These are phyloP conservation scores for Babesia divergens DNA, from an alignment of 169 alveolate species.

Conservation along the genomic window DNA sequence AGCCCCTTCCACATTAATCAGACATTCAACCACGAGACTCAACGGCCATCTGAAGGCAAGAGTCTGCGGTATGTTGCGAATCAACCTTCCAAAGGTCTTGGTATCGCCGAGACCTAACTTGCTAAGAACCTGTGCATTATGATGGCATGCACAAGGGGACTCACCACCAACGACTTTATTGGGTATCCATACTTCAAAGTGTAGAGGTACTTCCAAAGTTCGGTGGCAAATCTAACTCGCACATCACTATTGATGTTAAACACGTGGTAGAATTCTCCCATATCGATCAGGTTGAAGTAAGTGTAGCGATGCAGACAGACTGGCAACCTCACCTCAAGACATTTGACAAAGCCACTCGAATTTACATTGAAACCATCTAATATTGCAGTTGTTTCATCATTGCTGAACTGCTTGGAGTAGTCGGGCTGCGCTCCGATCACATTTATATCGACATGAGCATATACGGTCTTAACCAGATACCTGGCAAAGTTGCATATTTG, in stretches of 20 bases:
- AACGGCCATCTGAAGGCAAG: conserved; percentile 58
- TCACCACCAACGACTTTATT: conserved; percentile 52
- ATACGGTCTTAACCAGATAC: conserved; percentile 26
- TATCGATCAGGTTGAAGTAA: conserved; percentile 51
- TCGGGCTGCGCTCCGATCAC: conserved; percentile 23
- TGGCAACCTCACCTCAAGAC: conserved; percentile 37
- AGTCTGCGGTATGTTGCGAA: conserved; percentile 57
- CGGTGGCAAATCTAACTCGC: conserved; percentile 50
- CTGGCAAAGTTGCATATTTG: conserved; percentile 58
- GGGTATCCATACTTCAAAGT: conserved; percentile 62
- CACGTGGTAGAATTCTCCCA: conserved; percentile 56
- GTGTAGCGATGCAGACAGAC: conserved; percentile 44
- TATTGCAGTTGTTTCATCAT: not conserved
- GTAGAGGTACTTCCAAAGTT: conserved; percentile 57
- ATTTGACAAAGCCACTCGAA: conserved; percentile 12
- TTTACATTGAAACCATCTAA: conserved; percentile 34
- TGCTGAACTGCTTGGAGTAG: conserved; percentile 10
- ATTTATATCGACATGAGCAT: not conserved
- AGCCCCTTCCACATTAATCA: conserved; percentile 7
- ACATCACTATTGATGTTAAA: conserved; percentile 33
- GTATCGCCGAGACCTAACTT: conserved; percentile 38
- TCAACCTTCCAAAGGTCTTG: conserved; percentile 45
- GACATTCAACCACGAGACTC: conserved; percentile 40
- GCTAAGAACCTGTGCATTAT: conserved; percentile 27
- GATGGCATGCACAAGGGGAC: not conserved